phyloP scores from a whole-genome alignment of 768 basidiomycete species.

The Naematelia aurantialba region DNA sequence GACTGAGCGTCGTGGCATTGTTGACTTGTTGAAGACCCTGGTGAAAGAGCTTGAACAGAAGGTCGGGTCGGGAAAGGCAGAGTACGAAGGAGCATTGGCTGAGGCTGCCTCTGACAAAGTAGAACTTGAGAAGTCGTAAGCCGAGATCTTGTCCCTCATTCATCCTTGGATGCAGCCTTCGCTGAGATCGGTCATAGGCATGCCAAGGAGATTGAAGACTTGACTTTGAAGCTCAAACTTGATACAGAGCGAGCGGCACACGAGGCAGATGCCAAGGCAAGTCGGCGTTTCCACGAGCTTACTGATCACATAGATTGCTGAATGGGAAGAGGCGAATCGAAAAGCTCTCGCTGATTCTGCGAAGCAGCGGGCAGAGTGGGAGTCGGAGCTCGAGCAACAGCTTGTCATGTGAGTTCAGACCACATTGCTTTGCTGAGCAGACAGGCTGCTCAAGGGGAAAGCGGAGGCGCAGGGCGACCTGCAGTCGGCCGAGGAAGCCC shows the following conservation, averaged over 20 bases:
- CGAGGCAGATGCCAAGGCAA: slow-evolving; percentile 12
- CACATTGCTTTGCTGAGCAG: too few species aligned
- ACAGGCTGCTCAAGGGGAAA: not conserved
- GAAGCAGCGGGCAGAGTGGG: not conserved
- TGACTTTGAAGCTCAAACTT: slow-evolving; percentile 1
- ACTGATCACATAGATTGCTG: not conserved
- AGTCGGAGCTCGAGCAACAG: not conserved
- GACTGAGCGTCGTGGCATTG: not conserved
- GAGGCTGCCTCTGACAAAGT: not conserved
- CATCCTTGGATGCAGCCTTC: not conserved
- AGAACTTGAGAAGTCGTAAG: not conserved
- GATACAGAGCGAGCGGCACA: not conserved
- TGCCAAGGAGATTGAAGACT: not conserved
- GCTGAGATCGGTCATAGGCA: not conserved
- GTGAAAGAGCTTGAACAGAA: slow-evolving; percentile 13
- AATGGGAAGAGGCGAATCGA: not conserved
- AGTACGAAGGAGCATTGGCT: not conserved
- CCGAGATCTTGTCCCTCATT: too few species aligned
- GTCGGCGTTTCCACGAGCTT: slow-evolving; percentile 2
- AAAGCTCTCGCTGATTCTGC: not conserved
- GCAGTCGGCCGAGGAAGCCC: not conserved
- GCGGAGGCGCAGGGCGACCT: not conserved
- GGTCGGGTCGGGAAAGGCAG: slow-evolving; percentile 12
- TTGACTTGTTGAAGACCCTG: not conserved
- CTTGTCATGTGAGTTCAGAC: not conserved